Base-by-base conservation (phyloP, 2,329 filamentous ascomycete genomes). In the Chaetomiaceae sp. region DNA sequence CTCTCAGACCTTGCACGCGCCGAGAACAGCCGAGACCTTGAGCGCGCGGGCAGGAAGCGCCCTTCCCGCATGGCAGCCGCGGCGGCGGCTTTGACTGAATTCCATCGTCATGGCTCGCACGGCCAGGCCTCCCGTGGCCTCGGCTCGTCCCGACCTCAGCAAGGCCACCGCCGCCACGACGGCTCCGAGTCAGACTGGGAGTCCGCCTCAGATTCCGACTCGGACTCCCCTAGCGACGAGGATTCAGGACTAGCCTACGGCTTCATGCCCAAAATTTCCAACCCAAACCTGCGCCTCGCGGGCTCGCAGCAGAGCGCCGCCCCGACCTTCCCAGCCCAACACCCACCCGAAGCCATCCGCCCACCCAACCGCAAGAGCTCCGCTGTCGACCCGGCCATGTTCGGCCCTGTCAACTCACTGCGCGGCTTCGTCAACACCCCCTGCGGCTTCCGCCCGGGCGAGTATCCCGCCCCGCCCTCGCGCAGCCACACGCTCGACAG, bases 381-480 rank as follows among this genome's bases (percentile, higher is more conserved):
- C 17, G 62, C 78, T 20, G 78, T 81, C 38, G 78, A 81, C 52
- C 79, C 78, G 11, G 65, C 68, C 49, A 65, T 78, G 32, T 82
- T 81, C 58, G 79, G 78, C 4, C 79, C 76, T 12, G 65, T 73
- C 44, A 83, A 81, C 60, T 82, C 77, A n/a, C 69, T 81, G 24
- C 73, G 69, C 50, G 80, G 73, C 27, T 67, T 71, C 64, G 69
- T 77, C 56, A 75, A 69, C 58, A 73, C 68, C 17, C 77, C 78
- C 8, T 79, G 75, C 52, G 77, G 77, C 11, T 80, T 78, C 50
- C 43, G 65, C 64, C 38, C 62, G 58, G 51, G 60, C 57, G 47
- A 62, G 43, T 46, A 55, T n/a, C 40, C 45, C 42, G 22, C 22
- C 22, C 22, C 48, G 11, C 29, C 46, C 26, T 55, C 52, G 12